phyloP scores from a whole-genome alignment of 441 rosid species.

The Populus hybrid region DNA sequence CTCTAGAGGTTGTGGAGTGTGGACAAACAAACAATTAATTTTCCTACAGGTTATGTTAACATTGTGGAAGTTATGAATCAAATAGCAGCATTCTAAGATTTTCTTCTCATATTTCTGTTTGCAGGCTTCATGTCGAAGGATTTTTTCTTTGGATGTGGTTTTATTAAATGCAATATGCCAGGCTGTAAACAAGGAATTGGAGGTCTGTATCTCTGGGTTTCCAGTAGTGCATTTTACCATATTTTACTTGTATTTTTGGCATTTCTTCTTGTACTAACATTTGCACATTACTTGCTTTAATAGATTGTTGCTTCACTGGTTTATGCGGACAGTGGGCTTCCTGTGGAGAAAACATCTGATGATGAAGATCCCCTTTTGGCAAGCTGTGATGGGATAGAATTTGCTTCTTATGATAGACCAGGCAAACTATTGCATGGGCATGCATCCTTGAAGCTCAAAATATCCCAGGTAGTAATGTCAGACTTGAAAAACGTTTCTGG shows the following conservation, averaged over 20 bases:
- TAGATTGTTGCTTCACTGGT: constrained; percentile 65
- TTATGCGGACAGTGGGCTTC: constrained; percentile 54
- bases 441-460: constrained; percentile 75
- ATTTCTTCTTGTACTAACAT: constrained; percentile 3
- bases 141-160: constrained; percentile 64
- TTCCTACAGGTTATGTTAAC: neutral
- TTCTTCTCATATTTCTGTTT: constrained; percentile 23
- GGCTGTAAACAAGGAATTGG: constrained; percentile 49
- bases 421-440: constrained; percentile 54
- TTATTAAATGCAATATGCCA: constrained; percentile 56
- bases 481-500: constrained; percentile 11
- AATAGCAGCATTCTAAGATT: neutral
- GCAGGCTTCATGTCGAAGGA: constrained; percentile 72
- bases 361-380: constrained; percentile 66
- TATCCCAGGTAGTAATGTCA: constrained; percentile 56
- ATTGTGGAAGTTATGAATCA: neutral
- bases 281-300: constrained; percentile 16
- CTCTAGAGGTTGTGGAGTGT: neutral
- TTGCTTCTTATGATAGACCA: constrained; percentile 54
- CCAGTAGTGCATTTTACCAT: neutral
- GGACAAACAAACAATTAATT: neutral
- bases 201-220: constrained; percentile 39
- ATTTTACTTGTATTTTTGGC: constrained; percentile 12
- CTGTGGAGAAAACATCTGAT: constrained; percentile 62
- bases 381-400: constrained; percentile 66